Evolutionary conservation across 805 yeast genomes (phyloP), one percentile per base, ranked within the genome.

Genomic region (Candida sphagnicola): DNA sequence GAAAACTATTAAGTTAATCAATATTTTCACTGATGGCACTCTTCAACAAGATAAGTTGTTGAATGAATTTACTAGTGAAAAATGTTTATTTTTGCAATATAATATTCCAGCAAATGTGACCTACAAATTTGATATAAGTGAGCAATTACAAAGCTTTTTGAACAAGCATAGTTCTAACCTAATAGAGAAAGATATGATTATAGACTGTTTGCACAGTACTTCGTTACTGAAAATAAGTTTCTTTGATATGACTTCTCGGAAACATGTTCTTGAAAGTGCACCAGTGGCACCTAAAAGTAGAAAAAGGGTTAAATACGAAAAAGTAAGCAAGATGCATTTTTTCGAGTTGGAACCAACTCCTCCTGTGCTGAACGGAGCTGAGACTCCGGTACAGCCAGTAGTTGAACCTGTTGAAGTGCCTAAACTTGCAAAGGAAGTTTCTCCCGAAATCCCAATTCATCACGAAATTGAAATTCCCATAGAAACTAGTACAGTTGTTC

Each of bases 321-420:
- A 56, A 29, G 65, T 61, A 2, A 56, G 52, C 35, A 60, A 55
- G 13, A 50, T 64, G 25, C 62, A 62, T 33, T 66, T 66, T 37
- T 62, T 66, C 37, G 62, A 61, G 40, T 58, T 65, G 26, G 38
- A 26, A 3, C 25, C 39, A 11, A 37, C 43, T 10, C 34, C 38
- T n/a, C 33, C n/a, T 13, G 14, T 12, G n/a, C n/a, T n/a, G n/a
- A n/a, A n/a, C n/a, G n/a, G n/a, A n/a, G n/a, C n/a, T n/a, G n/a
- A n/a, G n/a, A n/a, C n/a, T n/a, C n/a, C n/a, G n/a, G n/a, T n/a
- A n/a, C n/a, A n/a, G n/a, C n/a, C n/a, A n/a, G n/a, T n/a, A n/a
- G n/a, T n/a, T n/a, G n/a, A n/a, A n/a, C n/a, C n/a, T n/a, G n/a
- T n/a, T n/a, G n/a, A n/a, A n/a, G n/a, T n/a, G n/a, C n/a, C n/a